Conservation (phyloP, 78 protist species). For the Goniomonas avonlea region DNA sequence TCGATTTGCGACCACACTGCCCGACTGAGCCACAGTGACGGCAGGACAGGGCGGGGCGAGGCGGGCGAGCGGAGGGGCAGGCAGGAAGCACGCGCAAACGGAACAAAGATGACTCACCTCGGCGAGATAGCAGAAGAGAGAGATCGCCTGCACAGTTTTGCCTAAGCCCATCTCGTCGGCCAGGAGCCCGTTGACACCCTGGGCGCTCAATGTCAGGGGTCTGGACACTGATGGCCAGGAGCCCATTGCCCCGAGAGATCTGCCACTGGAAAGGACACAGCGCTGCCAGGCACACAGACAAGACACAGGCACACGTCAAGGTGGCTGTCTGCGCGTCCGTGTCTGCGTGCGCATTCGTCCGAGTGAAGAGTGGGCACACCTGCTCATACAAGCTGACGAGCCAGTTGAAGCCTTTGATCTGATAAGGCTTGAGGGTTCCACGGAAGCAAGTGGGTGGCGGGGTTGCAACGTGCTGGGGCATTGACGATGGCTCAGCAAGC, state of each 20-base stretch:
- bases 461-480: neutral
- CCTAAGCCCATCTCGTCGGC: constrained; percentile 53
- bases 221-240: neutral
- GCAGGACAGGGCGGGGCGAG: too few relatives aligned
- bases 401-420: constrained; percentile 59
- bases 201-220: neutral
- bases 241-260: neutral
- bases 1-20: too few relatives aligned
- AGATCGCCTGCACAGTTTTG: constrained; percentile 35
- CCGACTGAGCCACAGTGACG: too few relatives aligned
- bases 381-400: constrained; percentile 11
- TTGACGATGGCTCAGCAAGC: neutral
- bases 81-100: too few relatives aligned
- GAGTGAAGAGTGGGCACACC: too few relatives aligned
- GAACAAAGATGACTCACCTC: neutral
- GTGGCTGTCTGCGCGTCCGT: too few relatives aligned
- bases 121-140: constrained; percentile 13
- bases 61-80: too few relatives aligned
- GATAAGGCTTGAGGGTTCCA: constrained; percentile 52
- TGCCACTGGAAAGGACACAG: neutral
- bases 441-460: constrained; percentile 1
- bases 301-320: too few relatives aligned
- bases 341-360: too few relatives aligned
- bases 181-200: constrained; percentile 34
- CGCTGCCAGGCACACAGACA: neutral